phyloP scores from a whole-genome alignment of 2,329 filamentous ascomycete species.

The Rutstroemia sp. region DNA sequence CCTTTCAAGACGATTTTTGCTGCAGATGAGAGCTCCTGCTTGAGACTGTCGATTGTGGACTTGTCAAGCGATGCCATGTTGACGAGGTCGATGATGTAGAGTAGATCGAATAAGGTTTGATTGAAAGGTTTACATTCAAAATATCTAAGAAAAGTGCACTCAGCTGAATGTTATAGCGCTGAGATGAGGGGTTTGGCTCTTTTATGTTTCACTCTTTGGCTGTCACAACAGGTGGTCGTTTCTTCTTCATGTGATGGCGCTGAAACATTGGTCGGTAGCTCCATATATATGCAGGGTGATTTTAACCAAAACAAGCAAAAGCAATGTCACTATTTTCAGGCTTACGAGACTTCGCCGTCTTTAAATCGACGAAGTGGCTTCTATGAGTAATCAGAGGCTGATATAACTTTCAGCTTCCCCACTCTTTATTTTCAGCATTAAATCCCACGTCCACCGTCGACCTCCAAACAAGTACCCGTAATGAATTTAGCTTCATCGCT shows the following conservation, averaged over 20 bases:
- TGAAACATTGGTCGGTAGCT: too few relatives aligned
- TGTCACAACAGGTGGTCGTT: too few relatives aligned
- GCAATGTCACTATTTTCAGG: too few relatives aligned
- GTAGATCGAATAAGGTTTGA: neutral
- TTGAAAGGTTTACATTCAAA: too few relatives aligned
- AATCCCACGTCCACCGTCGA: slow-evolving; percentile 46
- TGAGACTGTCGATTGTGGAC: slow-evolving; percentile 1
- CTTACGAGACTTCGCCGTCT: too few relatives aligned
- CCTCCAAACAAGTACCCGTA: slow-evolving; percentile 63
- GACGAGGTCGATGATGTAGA: neutral
- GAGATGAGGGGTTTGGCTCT: too few relatives aligned
- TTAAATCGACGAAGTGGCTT: neutral
- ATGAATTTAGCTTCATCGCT: slow-evolving; percentile 67
- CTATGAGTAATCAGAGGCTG: neutral
- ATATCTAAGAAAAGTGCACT: neutral
- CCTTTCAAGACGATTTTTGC: slow-evolving; percentile 12
- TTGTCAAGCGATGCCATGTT: neutral
- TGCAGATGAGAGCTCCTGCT: slow-evolving; percentile 1
- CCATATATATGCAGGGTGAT: too few relatives aligned
- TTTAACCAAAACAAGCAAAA: too few relatives aligned
- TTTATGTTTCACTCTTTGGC: too few relatives aligned
- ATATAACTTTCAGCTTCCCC: neutral
- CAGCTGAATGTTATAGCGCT: too few relatives aligned
- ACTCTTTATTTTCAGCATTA: slow-evolving; percentile 6
- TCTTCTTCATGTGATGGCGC: too few relatives aligned